These are phyloP conservation scores for Leucocoprinus sp. DNA, from an alignment of 768 basidiomycete species.

Conservation along the genomic window DNA sequence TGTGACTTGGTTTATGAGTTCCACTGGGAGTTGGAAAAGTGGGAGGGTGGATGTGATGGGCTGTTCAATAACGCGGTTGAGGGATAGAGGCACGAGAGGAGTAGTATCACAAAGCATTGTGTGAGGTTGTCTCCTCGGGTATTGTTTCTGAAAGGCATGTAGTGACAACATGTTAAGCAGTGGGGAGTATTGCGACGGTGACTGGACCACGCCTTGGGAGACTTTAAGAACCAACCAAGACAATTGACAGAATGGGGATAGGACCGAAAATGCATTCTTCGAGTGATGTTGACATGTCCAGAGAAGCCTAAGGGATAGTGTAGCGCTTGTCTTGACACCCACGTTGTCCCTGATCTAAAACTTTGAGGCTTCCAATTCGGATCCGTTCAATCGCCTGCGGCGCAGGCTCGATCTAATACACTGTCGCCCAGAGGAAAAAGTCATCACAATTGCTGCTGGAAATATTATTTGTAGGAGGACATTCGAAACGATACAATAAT, in stretches of 20 bases:
- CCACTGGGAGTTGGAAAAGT: constrained; percentile 21
- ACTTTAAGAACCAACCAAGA: background rate
- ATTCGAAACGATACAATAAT: background rate
- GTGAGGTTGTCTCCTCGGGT: background rate
- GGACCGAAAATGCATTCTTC: background rate
- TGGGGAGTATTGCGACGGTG: background rate
- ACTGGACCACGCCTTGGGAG: background rate
- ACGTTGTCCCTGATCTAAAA: constrained; percentile 3
- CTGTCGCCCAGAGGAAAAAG: background rate
- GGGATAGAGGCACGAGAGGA: constrained; percentile 13
- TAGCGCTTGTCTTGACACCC: background rate
- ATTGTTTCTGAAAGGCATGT: background rate
- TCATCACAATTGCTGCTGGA: background rate
- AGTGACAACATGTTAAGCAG: constrained; percentile 1
- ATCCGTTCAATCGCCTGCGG: background rate
- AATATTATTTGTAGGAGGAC: background rate
- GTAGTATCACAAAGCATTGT: constrained; percentile 10
- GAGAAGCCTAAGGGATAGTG: background rate
- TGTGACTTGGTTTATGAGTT: constrained; percentile 19
- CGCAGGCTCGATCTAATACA: background rate
- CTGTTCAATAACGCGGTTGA: constrained; percentile 19
- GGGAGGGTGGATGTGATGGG: constrained; percentile 17
- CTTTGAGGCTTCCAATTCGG: background rate
- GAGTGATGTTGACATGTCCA: background rate
- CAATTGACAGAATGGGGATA: constrained; percentile 1